phyloP scores from a whole-genome alignment of 768 basidiomycete species.

The Pholiota molesta region DNA sequence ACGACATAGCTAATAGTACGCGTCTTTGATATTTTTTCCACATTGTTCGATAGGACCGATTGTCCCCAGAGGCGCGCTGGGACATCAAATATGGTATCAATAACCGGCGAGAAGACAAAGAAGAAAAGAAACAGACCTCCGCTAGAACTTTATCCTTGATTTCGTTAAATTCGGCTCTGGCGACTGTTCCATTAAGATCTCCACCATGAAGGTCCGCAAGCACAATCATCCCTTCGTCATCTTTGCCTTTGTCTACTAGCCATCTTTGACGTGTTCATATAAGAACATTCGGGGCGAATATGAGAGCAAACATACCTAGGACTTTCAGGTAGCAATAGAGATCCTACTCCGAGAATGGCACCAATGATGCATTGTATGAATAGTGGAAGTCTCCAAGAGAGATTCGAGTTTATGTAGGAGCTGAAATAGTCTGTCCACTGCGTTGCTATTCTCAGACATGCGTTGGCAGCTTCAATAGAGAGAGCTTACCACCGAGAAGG shows the following conservation, averaged over 20 bases:
- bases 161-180: constrained; percentile 82
- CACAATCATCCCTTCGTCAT: constrained; percentile 82
- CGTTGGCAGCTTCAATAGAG: background rate
- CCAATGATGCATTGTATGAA: constrained; percentile 90
- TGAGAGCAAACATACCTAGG: constrained; percentile 56
- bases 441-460: constrained; percentile 4
- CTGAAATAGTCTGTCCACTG: constrained; percentile 96
- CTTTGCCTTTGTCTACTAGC: constrained; percentile 86
- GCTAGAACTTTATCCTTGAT: constrained; percentile 79
- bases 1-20: constrained; percentile 93
- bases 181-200: constrained; percentile 63
- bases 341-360: constrained; percentile 73
- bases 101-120: background rate
- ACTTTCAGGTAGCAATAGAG: constrained; percentile 85
- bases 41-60: constrained; percentile 75
- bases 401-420: constrained; percentile 82
- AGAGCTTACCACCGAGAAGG: constrained; percentile 76
- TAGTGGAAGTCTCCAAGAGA: constrained; percentile 91
- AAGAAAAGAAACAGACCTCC: constrained; percentile 48
- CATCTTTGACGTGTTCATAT: constrained; percentile 57
- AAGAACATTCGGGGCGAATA: background rate
- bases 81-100: background rate
- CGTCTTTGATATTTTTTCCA: constrained; percentile 87
- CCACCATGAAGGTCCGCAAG: constrained; percentile 90
- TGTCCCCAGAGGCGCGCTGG: constrained; percentile 77